Base-by-base conservation (phyloP, 306 rosid genomes). In the Dryas octopetala region DNA sequence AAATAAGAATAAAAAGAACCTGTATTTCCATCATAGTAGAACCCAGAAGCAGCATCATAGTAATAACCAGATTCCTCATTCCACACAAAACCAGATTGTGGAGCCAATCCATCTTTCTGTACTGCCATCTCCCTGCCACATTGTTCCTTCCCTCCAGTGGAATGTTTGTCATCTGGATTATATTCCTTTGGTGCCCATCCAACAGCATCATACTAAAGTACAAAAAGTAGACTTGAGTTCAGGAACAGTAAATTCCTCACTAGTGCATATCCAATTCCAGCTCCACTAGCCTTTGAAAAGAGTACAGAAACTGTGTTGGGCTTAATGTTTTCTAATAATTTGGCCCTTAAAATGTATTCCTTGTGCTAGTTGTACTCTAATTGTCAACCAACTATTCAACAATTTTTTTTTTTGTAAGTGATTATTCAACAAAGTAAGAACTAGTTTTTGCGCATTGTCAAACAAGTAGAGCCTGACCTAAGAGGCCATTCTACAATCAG, bases 121-220 rank as follows among this genome's bases (percentile, higher is more conserved):
- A 58, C 70, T 23, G 82, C 86, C 76, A 62, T 66, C 80, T 80
- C 88, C 76, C 80, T 68, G 15, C 89, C 85, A 75, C 68, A 78
- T 83, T 83, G 95, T 69, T 70, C 95, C 47, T 78, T 83, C 71
- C 89, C 85, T 64, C 80, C 90, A 66, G 74, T 63, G 66, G 93
- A 80, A 77, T 82, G 93, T 74, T 90, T 95, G 81, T 92, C 91
- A 66, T 92, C 93, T 9, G 97, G 89, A 77, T 95, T 90, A 78
- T 91, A 95, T 80, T 95, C 98, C 79, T 92, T 95, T 76, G 98
- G 98, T 66, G 97, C 93, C 98, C 98, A 95, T 82, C 98, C 98
- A 66, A 85, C 91, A 73, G 97, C 86, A 80, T 95, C 98, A 81
- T 95, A 95, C 98, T 95, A 84, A 15, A 41, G 1, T 28, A 0